Base-by-base conservation (phyloP, 768 basidiomycete species). In the Auricularia sp. region DNA sequence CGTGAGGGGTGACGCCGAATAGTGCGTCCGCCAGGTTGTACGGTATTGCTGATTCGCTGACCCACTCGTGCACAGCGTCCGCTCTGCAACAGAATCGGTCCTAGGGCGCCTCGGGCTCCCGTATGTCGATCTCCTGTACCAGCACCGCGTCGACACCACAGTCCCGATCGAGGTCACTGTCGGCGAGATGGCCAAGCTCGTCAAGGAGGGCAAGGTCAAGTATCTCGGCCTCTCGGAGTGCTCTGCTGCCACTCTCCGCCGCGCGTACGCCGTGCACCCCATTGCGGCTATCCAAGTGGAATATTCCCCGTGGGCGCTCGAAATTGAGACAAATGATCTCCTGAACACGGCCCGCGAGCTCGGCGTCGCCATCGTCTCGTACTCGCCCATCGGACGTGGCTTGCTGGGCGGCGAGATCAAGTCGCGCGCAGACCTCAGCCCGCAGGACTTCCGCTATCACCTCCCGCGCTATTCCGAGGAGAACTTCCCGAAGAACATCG, bases 161-260 rank as follows among this genome's bases (percentile, higher is more conserved):
- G 73, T 74, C 39, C 74, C 73, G 29, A 76, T 75, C 64, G 74
- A 76, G 63, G 58, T 67, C 64, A 79, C 81, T 0, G 78, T 84
- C 5, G 70, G 75, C 4, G 83, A 79, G 0, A 78, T 84, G 79
- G 79, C 79, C 1, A 78, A 83, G 64, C 75, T 82, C 29, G 83
- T 83, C 61, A 79, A 82, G 82, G 82, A 71, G 65, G 81, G 81
- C 1, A 83, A 80, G 69, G 76, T 82, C 61, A 79, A 77, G 63
- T 77, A 81, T 69, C 67, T 85, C 10, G 83, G 84, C 0, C 77
- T 85, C 53, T 84, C 81, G 23, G 84, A 85, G 68, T 73, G 77
- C 64, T 80, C 80, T 2, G 74, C 78, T 0, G 64, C 65, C 3
- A 80, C 81, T 1, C 74, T 85, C 33, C 78, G 81, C 33, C 78